Conservation (phyloP, 2,329 filamentous ascomycete genomes). For the Xylaria sp. region DNA sequence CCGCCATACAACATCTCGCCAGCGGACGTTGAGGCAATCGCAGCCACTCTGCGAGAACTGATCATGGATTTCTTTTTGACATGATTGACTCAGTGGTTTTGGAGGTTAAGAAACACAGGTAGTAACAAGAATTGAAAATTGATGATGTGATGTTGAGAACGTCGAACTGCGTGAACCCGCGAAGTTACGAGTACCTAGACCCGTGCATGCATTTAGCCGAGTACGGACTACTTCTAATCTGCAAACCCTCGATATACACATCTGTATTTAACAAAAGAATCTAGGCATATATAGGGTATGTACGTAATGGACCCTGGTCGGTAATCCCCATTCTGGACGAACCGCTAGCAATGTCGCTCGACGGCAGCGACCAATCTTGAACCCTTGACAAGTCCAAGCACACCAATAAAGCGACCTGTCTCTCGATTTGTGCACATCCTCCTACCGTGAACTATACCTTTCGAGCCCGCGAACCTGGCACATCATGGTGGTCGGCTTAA, state of each 20-base stretch:
- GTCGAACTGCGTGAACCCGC: too few species aligned
- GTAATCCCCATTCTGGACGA: background rate
- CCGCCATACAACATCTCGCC: constrained; percentile 61
- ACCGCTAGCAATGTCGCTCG: background rate
- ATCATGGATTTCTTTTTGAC: constrained; percentile 48
- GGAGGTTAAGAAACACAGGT: background rate
- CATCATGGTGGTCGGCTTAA: constrained; percentile 48
- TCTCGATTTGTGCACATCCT: background rate
- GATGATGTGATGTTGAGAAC: too few species aligned
- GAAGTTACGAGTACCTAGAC: too few species aligned
- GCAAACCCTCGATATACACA: too few species aligned
- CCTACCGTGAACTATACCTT: background rate
- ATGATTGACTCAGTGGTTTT: background rate
- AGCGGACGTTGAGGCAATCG: constrained; percentile 52
- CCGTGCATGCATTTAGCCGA: too few species aligned
- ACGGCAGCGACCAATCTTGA: background rate
- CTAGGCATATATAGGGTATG: background rate
- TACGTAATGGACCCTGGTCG: background rate
- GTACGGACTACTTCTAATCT: too few species aligned
- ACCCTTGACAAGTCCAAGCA: background rate
- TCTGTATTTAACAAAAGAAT: background rate
- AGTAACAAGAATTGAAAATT: too few species aligned
- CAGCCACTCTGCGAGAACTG: constrained; percentile 45
- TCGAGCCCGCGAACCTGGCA: background rate
- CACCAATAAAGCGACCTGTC: background rate